A percentile compares a stretch with the other conserved stretches of the same genome.
These are phyloP conservation scores for Stygiomarasmius scandens DNA, from an alignment of 1,284 basidiomycete species.

Conservation along the genomic window DNA sequence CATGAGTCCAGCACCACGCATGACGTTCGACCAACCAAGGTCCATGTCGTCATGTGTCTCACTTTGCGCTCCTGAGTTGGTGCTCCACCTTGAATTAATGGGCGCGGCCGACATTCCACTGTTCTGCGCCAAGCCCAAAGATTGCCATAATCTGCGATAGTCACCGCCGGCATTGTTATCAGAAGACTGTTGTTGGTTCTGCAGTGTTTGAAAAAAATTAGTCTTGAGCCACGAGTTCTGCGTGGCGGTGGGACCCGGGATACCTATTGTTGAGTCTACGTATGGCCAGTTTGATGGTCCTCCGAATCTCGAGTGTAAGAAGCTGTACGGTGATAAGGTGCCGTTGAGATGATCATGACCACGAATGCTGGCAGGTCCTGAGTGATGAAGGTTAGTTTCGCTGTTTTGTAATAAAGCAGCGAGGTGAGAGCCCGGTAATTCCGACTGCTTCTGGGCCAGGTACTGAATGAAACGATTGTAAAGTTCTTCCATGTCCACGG, in stretches of 20 bases:
- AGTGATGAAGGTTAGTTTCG: neutral
- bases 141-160: no score
- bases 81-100: no score
- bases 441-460: conserved; percentile 1
- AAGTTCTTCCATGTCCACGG: neutral
- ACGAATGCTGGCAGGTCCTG: neutral
- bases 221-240: no score
- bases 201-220: no score
- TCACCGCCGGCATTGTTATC: no score
- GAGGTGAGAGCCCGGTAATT: neutral
- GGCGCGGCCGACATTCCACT: no score
- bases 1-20: neutral
- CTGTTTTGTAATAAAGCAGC: neutral
- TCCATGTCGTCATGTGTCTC: neutral
- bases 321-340: neutral
- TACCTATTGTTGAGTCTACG: neutral
- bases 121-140: no score
- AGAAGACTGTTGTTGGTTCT: no score
- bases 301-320: neutral
- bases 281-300: neutral
- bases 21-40: neutral
- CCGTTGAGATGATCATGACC: neutral
- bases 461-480: conserved; percentile 3
- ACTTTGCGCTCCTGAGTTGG: no score
- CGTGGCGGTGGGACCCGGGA: no score